Conservation (phyloP, 2,329 filamentous ascomycete species). For the Nothophoma quercina region DNA sequence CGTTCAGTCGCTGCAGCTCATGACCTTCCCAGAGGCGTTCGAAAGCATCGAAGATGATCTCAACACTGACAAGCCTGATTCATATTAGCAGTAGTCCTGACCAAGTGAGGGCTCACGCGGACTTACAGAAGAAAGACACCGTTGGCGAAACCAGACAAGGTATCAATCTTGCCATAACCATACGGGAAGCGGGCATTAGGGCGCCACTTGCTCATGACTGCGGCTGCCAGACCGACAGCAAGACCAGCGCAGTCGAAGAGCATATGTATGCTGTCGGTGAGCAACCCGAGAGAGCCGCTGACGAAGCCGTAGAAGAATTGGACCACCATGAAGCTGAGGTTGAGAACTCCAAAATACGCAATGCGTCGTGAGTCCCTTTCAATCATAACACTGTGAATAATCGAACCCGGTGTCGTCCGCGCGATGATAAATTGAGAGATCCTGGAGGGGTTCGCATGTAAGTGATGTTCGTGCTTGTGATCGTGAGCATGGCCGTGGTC, state of each 20-base stretch:
- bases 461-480: slow-evolving; percentile 42
- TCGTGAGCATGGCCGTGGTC: slow-evolving; percentile 42
- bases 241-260: slow-evolving; percentile 97
- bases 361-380: slow-evolving; percentile 95
- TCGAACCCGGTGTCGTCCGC: slow-evolving; percentile 73
- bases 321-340: slow-evolving; percentile 92
- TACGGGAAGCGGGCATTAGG: slow-evolving; percentile 89
- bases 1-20: slow-evolving; percentile 81
- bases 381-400: slow-evolving; percentile 83
- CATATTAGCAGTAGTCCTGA: slow-evolving; percentile 17
- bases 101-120: too few relatives aligned
- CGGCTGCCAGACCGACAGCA: slow-evolving; percentile 86
- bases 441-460: slow-evolving; percentile 64
- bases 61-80: slow-evolving; percentile 82
- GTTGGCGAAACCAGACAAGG: slow-evolving; percentile 93
- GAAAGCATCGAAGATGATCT: slow-evolving; percentile 94
- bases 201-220: slow-evolving; percentile 96
- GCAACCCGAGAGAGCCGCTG: slow-evolving; percentile 90
- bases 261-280: slow-evolving; percentile 99
- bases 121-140: slow-evolving; percentile 89
- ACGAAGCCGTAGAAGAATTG: slow-evolving; percentile 94
- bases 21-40: slow-evolving; percentile 85
- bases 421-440: slow-evolving; percentile 78
- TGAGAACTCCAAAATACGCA: slow-evolving; percentile 97
- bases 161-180: slow-evolving; percentile 96